Base-by-base conservation (phyloP, 1,284 basidiomycete genomes). In the Takashimella koratensis region DNA sequence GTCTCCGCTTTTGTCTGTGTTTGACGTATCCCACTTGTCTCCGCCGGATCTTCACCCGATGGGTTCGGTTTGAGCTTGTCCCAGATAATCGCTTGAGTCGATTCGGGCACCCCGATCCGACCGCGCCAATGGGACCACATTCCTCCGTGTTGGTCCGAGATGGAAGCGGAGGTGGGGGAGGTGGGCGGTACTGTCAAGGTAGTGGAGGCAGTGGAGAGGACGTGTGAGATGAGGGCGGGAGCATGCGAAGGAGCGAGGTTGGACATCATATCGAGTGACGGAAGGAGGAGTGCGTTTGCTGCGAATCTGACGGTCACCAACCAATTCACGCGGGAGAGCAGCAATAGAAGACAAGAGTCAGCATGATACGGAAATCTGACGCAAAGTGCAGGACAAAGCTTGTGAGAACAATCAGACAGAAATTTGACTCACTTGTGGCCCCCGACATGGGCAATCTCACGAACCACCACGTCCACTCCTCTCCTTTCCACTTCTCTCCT, bases 251-350 rank as follows among this genome's bases (percentile, higher is more conserved):
- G 79, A 8, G 76, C 77, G 12, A 90, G 69, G 39, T 80, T 77
- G 13, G 86, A 81, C n/a, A 75, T 85, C 87, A 88, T 89, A 71
- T 90, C 87, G 16, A 88, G 85, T 30, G 81, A 81, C 5, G 88
- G 88, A 59, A 85, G 86, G 3, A 88, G 76, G 23, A 91, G 74
- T 2, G 88, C 67, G 70, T 91, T 92, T 1, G 86, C 88, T 1
- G 90, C 89, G 67, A 84, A 86, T 66, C 87, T 90, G 50, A 16
- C 19, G n/a, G n/a, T n/a, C n/a, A 11, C 22, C 20, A 44, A 44
- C 13, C 43, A 11, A n/a, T n/a, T n/a, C n/a, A n/a, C n/a, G n/a
- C 22, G 20, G 12, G 12, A 16, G 10, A 44, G 10, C 13, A 44
- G 20, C 16, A 12, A 11, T 20, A 46, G 45, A 46, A 11, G 11